Base-by-base conservation (phyloP, 2,329 filamentous ascomycete species). In the Arthrobotrys sinensis region DNA sequence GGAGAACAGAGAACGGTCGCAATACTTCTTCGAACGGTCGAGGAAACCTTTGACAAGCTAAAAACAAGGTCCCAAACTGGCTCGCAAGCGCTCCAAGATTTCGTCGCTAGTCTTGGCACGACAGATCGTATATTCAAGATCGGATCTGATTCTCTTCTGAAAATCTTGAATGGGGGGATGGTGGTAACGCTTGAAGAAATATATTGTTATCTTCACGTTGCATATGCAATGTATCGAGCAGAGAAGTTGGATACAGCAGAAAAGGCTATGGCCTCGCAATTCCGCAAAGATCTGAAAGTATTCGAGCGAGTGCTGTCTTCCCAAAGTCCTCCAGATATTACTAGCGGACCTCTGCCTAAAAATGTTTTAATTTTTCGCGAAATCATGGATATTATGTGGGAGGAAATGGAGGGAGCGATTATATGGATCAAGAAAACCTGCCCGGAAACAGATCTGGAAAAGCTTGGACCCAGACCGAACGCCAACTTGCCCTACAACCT, bases 131-230 rank as follows among this genome's bases (percentile, higher is more conserved):
- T 52, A 50, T 2, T 52, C 6, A 50, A 24, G 28, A 52, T 52
- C 1, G 62, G 62, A 24, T 38, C 4, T 38, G 10, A 10, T 3
- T 66, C 62, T 12, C 45, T 66, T 16, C 1, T 14, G 5, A 48
- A 32, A 14, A 52, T 66, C 2, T 19, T 66, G 4, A 6, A 52
- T 5, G 34, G 46, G 16, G 16, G 36, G 4, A 32, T 45, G 48
- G 21, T 52, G 7, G n/a, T 45, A 6, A 40, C 10, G 10, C 45
- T 66, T 5, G 46, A 66, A 21, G 62, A 66, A 11, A 52, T 66
- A 5, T 66, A 66, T 21, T 66, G 62, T n/a, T 66, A 66, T 48
- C 43, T 66, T 7, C 62, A 66, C 34, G 32, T 40, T 12, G 62
- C 62, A 1, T 66, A 66, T 21, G 62, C 62, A 7, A 50, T 66